Evolutionary conservation across 257 asterid species (phyloP).

Genomic region (Jaltomata sinuosa): DNA sequence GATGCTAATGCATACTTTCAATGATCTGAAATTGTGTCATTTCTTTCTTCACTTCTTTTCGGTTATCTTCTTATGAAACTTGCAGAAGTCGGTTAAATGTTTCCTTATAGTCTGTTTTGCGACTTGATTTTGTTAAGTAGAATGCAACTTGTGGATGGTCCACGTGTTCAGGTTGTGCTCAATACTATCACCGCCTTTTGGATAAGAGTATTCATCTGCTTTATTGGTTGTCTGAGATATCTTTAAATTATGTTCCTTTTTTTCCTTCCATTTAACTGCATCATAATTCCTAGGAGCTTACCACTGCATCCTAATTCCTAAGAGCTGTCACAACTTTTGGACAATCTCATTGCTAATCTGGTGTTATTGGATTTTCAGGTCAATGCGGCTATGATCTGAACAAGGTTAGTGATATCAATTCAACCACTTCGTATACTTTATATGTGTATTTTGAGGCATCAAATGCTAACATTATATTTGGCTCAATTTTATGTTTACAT

Average conservation of each 20-base stretch:
- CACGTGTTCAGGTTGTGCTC: not conserved
- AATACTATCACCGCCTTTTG: not conserved
- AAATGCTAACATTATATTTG: not conserved
- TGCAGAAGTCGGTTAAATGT: not conserved
- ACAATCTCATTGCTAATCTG: slow-evolving; percentile 13
- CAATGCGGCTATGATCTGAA: slow-evolving; percentile 69
- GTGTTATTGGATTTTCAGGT: slow-evolving; percentile 45
- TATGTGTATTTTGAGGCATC: not conserved
- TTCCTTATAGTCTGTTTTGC: not conserved
- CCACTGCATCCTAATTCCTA: not conserved
- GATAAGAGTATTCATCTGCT: not conserved
- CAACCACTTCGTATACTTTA: not conserved
- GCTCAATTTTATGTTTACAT: not conserved
- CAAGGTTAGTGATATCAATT: slow-evolving; percentile 38
- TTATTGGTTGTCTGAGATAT: not conserved
- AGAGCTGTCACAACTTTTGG: slow-evolving; percentile 8
- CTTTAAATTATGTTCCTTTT: not conserved
- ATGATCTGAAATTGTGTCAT: not conserved
- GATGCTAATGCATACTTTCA: not conserved
- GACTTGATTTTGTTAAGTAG: not conserved
- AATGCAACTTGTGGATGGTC: not conserved
- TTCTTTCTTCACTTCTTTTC: not conserved
- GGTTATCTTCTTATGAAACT: not conserved
- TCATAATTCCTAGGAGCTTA: not conserved
- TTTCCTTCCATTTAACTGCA: not conserved